Evolutionary conservation across 1,139 yeast genomes (phyloP), one percentile per base, ranked within the genome.

Genomic region (Blastobotrys apis): DNA sequence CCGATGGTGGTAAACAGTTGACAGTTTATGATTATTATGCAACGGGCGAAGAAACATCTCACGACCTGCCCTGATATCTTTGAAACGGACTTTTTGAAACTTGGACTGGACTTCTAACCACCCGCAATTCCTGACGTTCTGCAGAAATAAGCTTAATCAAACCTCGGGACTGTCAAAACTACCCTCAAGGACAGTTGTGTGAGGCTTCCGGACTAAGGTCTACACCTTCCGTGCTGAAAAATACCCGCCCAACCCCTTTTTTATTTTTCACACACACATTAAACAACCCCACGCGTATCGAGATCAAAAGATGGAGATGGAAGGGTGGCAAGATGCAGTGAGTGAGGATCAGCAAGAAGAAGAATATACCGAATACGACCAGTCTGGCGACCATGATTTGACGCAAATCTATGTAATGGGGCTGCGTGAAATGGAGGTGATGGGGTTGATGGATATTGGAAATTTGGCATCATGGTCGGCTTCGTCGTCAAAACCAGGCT

Each of bases 231-330:
- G 70, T 92, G 92, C 69, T 92, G 98, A 42, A 92, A 88, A 57
- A 92, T 87, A 68, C 97, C 97, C 40, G 98, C 92, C 65, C 98
- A 98, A 62, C 98, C 98, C 71, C 94, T n/a, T n/a, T n/a, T n/a
- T n/a, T n/a, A n/a, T n/a, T n/a, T n/a, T n/a, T n/a, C n/a, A n/a
- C n/a, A n/a, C n/a, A n/a, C n/a, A n/a, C n/a, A n/a, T n/a, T n/a
- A n/a, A n/a, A 81, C 42, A 92, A 23, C 26, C 6, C 26, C 26
- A 10, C 6, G 26, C 26, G 10, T 23, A 6, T 6, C 26, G 26
- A 23, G 9, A 23, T 6, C 6, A 6, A 23, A 6, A 23, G 26
- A 33, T 33, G 27, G 27, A 21, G 16, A 20, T 33, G 25, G 37
- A 33, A 4, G 37, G n/a, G 21, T 33, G 37, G 37, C 37, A 33